Conservation (phyloP, 495 filamentous ascomycete genomes). For the Hyaloscypha finlandica region DNA sequence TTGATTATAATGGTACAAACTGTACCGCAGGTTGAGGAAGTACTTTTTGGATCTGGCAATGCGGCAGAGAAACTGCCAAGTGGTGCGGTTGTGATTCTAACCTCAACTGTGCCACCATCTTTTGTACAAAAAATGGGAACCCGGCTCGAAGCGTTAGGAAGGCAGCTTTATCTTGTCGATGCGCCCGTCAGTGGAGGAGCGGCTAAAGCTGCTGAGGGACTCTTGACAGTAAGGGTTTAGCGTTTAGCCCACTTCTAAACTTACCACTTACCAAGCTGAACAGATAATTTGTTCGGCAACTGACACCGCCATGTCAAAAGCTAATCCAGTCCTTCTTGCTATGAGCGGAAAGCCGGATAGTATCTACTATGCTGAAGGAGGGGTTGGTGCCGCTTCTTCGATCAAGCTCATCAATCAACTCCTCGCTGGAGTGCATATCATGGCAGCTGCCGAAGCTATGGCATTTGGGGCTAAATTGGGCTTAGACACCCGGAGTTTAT, state of each 20-base stretch:
- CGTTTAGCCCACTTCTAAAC: not conserved
- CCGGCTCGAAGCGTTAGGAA: constrained; percentile 52
- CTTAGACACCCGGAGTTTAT: constrained; percentile 64
- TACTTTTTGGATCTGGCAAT: constrained; percentile 60
- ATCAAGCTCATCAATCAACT: constrained; percentile 59
- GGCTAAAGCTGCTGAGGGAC: constrained; percentile 68
- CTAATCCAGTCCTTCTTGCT: constrained; percentile 53
- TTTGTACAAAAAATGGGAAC: constrained; percentile 62
- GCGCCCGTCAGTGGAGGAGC: constrained; percentile 75
- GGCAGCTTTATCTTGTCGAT: constrained; percentile 71
- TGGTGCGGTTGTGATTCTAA: constrained; percentile 66
- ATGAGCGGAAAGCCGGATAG: constrained; percentile 58
- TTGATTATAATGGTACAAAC: constrained; percentile 79
- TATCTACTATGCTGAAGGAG: constrained; percentile 71
- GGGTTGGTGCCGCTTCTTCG: constrained; percentile 73
- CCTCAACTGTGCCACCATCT: constrained; percentile 70
- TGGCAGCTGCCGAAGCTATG: constrained; percentile 65
- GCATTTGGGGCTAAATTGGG: constrained; percentile 62
- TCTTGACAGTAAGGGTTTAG: constrained; percentile 50
- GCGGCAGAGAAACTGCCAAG: constrained; percentile 56
- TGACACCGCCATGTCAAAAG: constrained; percentile 57
- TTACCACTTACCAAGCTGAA: not conserved
- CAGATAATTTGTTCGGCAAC: constrained; percentile 69
- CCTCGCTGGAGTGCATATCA: constrained; percentile 64
- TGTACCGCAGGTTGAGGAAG: constrained; percentile 65